Conservation (phyloP, 2,329 filamentous ascomycete genomes). For the Epichloe uncinata region DNA sequence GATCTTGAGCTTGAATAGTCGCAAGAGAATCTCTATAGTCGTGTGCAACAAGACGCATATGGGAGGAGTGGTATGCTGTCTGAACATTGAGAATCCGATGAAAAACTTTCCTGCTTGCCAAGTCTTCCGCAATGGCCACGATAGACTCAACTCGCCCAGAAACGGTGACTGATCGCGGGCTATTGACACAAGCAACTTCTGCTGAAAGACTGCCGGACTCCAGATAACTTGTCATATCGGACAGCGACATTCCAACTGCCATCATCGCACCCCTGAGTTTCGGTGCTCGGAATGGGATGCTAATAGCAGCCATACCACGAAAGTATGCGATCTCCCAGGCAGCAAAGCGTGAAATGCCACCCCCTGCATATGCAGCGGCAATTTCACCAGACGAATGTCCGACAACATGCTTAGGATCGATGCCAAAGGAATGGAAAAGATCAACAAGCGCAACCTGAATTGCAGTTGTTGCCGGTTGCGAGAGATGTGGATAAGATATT, state of each 20-base stretch:
- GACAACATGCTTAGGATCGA: constrained; percentile 22
- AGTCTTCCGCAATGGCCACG: constrained; percentile 16
- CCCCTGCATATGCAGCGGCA: constrained; percentile 29
- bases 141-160: constrained; percentile 25
- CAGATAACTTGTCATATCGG: constrained; percentile 18
- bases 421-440: constrained; percentile 20
- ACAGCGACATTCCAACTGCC: constrained; percentile 21
- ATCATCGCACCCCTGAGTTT: constrained; percentile 27
- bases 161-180: constrained; percentile 28
- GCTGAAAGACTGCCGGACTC: constrained; percentile 9
- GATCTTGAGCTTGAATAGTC: constrained; percentile 9
- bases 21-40: constrained; percentile 21
- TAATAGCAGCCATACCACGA: constrained; percentile 23
- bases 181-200: constrained; percentile 32
- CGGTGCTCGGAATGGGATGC: constrained; percentile 14
- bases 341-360: constrained; percentile 20
- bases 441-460: constrained; percentile 30
- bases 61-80: constrained; percentile 31
- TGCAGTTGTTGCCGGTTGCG: constrained; percentile 29
- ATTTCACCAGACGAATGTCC: constrained; percentile 36
- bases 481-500: constrained; percentile 22
- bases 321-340: constrained; percentile 30
- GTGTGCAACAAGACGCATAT: constrained; percentile 26
- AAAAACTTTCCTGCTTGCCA: constrained; percentile 20
- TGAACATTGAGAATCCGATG: constrained; percentile 23